Base-by-base conservation (phyloP, 257 asterid species). In the Rauvolfia tetraphylla region DNA sequence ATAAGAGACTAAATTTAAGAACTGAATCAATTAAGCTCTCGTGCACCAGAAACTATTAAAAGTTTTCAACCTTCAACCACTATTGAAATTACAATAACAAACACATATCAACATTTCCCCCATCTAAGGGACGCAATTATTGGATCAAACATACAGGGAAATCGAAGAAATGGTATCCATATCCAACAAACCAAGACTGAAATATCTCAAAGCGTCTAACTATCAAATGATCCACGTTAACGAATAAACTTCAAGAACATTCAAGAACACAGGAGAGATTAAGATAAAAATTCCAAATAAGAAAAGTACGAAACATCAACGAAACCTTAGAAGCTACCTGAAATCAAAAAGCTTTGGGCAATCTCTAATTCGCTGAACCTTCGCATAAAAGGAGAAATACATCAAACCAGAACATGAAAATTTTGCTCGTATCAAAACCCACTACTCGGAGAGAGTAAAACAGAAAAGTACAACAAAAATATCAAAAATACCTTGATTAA, bases 361-460 rank as follows among this genome's bases (percentile, higher is more conserved):
- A 81, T 81, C 84, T 80, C 71, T 51, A 31, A 67, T 67, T 22
- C 22, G 18, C 29, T 22, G 20, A 73, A 23, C 77, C 77, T 36
- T 78, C 57, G 27, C 27, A 25, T 6, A 41, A 18, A 70, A 38
- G 6, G 15, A 13, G 7, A 34, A 62, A 72, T 4, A 61, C 42
- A 33, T 31, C 22, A 12, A 48, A 56, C 8, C 29, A 56, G 14
- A 56, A 7, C 13, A 4, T 23, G 12, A 17, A 61, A 33, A 27
- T 27, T 38, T 11, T 5, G n/a, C 42, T 8, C 38, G 14, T 58
- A 67, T 23, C 15, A 42, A 61, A 75, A 44, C 11, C 9, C 7
- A 49, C 2, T 15, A 31, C 18, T 33, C 4, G 3, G 38, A 11
- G 51, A 13, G 49, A 42, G 7, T 42, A 18, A 15, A 67, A n/a